Conservation (phyloP, 2,329 filamentous ascomycete species). For the Aspergillus neotritici region DNA sequence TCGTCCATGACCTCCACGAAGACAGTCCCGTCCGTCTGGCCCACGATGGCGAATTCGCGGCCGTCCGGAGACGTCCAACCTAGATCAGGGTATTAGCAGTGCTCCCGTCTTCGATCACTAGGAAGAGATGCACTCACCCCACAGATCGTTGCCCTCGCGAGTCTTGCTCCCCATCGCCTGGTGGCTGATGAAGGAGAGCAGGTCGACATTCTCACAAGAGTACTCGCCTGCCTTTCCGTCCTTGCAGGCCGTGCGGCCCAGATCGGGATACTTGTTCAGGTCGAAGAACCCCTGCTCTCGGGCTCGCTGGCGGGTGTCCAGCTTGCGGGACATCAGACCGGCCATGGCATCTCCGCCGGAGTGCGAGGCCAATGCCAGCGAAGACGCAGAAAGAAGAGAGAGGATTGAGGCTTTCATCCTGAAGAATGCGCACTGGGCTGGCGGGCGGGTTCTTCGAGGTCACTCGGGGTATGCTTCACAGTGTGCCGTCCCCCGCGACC, state of each 20-base stretch:
- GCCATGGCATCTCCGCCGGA: slow-evolving; percentile 8
- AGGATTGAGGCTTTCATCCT: slow-evolving; percentile 12
- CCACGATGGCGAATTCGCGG: slow-evolving; percentile 15
- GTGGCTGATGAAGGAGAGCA: slow-evolving; percentile 13
- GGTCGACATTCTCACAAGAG: slow-evolving; percentile 14
- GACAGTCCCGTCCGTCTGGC: slow-evolving; percentile 14
- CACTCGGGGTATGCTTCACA: too few species aligned
- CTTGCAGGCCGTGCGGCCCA: slow-evolving; percentile 6
- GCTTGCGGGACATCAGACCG: slow-evolving; percentile 13
- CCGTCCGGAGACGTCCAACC: slow-evolving; percentile 14
- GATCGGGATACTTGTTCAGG: slow-evolving; percentile 10
- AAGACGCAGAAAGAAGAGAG: slow-evolving; percentile 8
- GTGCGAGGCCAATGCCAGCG: slow-evolving; percentile 7
- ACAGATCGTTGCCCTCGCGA: slow-evolving; percentile 17
- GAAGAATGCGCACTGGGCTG: background rate
- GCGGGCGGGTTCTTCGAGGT: too few species aligned
- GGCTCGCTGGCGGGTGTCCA: slow-evolving; percentile 8
- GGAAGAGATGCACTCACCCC: slow-evolving; percentile 8
- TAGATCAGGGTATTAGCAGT: background rate
- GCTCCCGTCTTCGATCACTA: background rate
- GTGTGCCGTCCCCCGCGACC: too few species aligned
- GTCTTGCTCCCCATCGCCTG: slow-evolving; percentile 16
- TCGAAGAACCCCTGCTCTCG: slow-evolving; percentile 11
- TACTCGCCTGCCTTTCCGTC: slow-evolving; percentile 15
- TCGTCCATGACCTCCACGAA: slow-evolving; percentile 14